Evolutionary conservation across 305 asterid species (phyloP).

Genomic region (Striga hermonthica): DNA sequence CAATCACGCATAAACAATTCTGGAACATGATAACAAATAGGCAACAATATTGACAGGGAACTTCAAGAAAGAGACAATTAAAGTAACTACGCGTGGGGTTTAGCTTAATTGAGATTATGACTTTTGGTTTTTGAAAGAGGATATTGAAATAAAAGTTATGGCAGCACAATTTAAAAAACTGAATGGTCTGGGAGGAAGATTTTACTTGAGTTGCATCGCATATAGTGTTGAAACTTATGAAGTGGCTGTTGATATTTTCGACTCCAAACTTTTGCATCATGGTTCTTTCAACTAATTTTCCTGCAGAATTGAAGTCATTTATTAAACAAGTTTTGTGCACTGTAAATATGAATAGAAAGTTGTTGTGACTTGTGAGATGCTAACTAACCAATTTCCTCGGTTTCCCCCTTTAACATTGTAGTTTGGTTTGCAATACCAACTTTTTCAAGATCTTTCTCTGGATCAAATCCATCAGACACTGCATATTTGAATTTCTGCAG

Average conservation of each 20-base stretch:
- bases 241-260: conserved; percentile 73
- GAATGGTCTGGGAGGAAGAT: conserved; percentile 20
- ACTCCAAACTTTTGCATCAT: conserved; percentile 90
- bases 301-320: conserved; percentile 37
- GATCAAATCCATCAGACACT: conserved; percentile 86
- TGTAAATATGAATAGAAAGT: conserved; percentile 22
- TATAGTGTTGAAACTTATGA: conserved; percentile 93
- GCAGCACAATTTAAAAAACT: conserved; percentile 9
- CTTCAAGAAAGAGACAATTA: no score
- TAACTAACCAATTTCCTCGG: conserved; percentile 84
- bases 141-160: conserved; percentile 15
- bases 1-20: no score
- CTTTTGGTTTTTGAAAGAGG: background rate
- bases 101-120: no score
- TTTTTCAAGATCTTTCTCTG: conserved; percentile 81
- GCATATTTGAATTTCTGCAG: conserved; percentile 87
- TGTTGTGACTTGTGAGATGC: background rate
- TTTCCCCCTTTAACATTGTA: conserved; percentile 98
- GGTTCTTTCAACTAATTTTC: conserved; percentile 71
- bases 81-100: no score
- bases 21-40: no score
- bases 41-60: no score
- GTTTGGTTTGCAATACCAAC: conserved; percentile 97
- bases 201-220: conserved; percentile 86
- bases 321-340: conserved; percentile 10